These are phyloP conservation scores for Yarrowia divulgata DNA, from an alignment of 805 yeast genomes.

Conservation along the genomic window DNA sequence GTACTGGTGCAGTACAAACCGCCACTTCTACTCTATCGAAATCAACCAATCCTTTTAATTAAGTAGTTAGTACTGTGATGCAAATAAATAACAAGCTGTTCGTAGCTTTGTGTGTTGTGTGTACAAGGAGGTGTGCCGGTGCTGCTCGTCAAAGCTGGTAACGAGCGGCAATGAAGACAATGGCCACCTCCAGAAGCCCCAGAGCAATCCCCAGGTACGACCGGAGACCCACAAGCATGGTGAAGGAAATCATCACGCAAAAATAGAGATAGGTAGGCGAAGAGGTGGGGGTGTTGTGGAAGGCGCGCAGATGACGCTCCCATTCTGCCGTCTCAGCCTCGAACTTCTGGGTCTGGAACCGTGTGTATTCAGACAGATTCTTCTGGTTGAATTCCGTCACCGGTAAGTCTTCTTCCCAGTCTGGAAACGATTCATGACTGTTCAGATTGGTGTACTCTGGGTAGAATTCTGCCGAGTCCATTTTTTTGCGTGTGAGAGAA, in stretches of 20 bases:
- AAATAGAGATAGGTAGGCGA: constrained; percentile 33
- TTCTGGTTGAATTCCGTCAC: constrained; percentile 38
- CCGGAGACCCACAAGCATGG: constrained; percentile 37
- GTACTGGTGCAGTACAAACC: too few species aligned
- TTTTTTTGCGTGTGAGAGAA: neutral
- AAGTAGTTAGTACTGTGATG: constrained; percentile 32
- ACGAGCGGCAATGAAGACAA: constrained; percentile 30
- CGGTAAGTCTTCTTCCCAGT: constrained; percentile 32
- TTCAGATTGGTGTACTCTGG: constrained; percentile 23
- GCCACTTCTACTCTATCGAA: neutral
- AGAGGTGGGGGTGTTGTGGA: constrained; percentile 32
- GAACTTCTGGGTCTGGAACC: constrained; percentile 34
- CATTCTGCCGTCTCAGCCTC: constrained; percentile 36
- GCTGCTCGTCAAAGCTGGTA: constrained; percentile 10
- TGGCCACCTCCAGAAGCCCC: constrained; percentile 33
- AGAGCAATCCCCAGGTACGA: constrained; percentile 37
- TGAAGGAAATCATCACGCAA: constrained; percentile 35
- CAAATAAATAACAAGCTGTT: constrained; percentile 30
- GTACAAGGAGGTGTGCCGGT: neutral
- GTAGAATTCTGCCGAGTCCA: constrained; percentile 38
- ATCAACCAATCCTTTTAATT: constrained; percentile 23
- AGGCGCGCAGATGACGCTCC: constrained; percentile 33
- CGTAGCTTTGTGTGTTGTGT: neutral
- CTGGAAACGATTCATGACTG: constrained; percentile 16
- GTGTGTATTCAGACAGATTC: constrained; percentile 37